Evolutionary conservation across 495 filamentous ascomycete species (phyloP).

Genomic region (Penicillium paxilli): DNA sequence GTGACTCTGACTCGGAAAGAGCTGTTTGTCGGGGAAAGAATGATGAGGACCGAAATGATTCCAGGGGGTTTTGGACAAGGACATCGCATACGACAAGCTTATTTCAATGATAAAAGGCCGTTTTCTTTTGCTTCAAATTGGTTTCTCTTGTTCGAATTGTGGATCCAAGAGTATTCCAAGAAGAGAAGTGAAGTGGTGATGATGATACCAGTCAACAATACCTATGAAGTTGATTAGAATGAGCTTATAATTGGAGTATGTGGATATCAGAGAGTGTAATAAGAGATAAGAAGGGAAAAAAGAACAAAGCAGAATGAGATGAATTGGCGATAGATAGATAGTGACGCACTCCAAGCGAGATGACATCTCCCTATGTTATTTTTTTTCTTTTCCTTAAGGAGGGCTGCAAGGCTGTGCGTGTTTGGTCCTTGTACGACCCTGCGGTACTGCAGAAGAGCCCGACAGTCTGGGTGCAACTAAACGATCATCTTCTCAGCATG

Average conservation of each 20-base stretch:
- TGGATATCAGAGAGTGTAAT: neutral
- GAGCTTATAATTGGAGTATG: too few relatives aligned
- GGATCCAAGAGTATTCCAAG: neutral
- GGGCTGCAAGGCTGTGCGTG: neutral
- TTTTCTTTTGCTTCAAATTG: too few relatives aligned
- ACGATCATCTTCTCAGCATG: constrained; percentile 14
- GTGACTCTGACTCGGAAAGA: constrained; percentile 19
- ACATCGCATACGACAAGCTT: constrained; percentile 43
- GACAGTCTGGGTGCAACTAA: constrained; percentile 11
- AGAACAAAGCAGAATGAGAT: neutral
- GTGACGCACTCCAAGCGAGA: neutral
- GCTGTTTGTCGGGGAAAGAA: constrained; percentile 35
- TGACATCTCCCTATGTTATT: constrained; percentile 11
- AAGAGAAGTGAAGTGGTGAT: too few relatives aligned
- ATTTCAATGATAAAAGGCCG: too few relatives aligned
- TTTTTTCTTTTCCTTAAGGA: constrained; percentile 5
- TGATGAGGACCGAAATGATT: constrained; percentile 40
- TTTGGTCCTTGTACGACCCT: constrained; percentile 13
- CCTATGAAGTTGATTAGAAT: neutral
- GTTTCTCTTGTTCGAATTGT: too few relatives aligned
- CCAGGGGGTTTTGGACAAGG: constrained; percentile 41
- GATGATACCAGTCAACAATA: neutral
- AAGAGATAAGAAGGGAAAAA: neutral
- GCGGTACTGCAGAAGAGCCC: constrained; percentile 6
- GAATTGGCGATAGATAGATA: neutral